Conservation (phyloP, 192 early-diverging fungal genomes). For the Entomortierella parvispora region DNA sequence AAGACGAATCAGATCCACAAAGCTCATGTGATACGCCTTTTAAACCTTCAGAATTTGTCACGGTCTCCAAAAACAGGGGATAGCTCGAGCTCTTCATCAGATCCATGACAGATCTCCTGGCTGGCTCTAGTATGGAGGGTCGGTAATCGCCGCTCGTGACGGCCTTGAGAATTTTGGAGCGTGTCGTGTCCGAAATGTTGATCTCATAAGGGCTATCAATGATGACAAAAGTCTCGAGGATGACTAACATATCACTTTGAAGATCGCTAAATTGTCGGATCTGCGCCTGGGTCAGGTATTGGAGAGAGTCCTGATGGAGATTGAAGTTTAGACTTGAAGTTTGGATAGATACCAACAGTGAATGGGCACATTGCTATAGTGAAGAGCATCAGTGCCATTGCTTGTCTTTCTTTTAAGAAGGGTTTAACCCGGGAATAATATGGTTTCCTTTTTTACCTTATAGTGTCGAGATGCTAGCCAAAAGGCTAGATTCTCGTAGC, state of each 20-base stretch:
- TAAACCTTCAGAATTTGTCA: background rate
- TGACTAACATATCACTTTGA: conserved; percentile 31
- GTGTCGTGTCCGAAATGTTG: conserved; percentile 43
- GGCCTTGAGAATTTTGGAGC: conserved; percentile 34
- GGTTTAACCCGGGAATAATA: background rate
- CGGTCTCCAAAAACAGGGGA: conserved; percentile 23
- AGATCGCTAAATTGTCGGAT: conserved; percentile 19
- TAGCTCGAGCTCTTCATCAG: conserved; percentile 43
- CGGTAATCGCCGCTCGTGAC: conserved; percentile 30
- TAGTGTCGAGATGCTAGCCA: conserved; percentile 50
- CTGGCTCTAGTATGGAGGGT: conserved; percentile 35
- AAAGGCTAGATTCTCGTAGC: conserved; percentile 53
- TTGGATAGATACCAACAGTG: conserved; percentile 2
- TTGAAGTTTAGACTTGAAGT: conserved; percentile 13
- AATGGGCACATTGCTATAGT: conserved; percentile 17
- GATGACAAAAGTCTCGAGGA: conserved; percentile 39
- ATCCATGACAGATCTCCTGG: conserved; percentile 26
- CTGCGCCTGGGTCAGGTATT: conserved; percentile 7
- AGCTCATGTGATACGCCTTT: no score
- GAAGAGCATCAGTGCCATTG: no score
- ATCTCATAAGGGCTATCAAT: conserved; percentile 45
- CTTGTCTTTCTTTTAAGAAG: no score
- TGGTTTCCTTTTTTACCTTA: conserved; percentile 9
- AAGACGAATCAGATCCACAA: background rate
- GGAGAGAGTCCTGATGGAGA: conserved; percentile 14